Evolutionary conservation across 352 stramenopile genomes (phyloP).

Genomic region (Pythium utonaiense): DNA sequence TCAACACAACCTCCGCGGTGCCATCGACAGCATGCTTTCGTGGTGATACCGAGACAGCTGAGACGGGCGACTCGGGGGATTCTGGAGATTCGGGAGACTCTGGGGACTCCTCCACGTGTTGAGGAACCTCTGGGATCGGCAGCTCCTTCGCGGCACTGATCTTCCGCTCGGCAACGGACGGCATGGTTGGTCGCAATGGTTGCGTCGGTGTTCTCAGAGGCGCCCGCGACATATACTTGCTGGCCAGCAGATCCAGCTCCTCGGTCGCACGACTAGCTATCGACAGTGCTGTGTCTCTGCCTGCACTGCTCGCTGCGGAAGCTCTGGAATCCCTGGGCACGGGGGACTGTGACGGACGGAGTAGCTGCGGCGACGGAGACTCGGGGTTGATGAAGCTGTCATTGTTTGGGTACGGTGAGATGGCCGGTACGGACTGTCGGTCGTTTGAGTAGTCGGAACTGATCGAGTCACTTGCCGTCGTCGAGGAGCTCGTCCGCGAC

Average conservation of each 20-base stretch:
- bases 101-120: neutral
- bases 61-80: neutral
- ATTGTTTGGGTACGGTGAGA: slow-evolving; percentile 2
- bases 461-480: slow-evolving; percentile 23
- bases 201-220: neutral
- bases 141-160: neutral
- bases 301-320: neutral
- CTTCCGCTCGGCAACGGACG: neutral
- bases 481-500: slow-evolving; percentile 14
- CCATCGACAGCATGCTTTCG: no score
- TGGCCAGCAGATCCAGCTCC: slow-evolving; percentile 25
- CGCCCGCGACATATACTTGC: slow-evolving; percentile 17
- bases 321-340: neutral
- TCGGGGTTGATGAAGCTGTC: neutral
- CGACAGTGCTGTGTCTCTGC: slow-evolving; percentile 4
- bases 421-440: neutral
- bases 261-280: slow-evolving; percentile 14
- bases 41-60: neutral
- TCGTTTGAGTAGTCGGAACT: slow-evolving; percentile 17
- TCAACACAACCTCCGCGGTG: neutral
- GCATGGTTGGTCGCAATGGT: neutral
- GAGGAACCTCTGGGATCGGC: neutral
- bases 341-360: neutral
- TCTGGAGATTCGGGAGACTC: neutral
- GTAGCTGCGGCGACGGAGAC: neutral